Conservation (phyloP, 331 rosid genomes). For the Arachis monticola region DNA sequence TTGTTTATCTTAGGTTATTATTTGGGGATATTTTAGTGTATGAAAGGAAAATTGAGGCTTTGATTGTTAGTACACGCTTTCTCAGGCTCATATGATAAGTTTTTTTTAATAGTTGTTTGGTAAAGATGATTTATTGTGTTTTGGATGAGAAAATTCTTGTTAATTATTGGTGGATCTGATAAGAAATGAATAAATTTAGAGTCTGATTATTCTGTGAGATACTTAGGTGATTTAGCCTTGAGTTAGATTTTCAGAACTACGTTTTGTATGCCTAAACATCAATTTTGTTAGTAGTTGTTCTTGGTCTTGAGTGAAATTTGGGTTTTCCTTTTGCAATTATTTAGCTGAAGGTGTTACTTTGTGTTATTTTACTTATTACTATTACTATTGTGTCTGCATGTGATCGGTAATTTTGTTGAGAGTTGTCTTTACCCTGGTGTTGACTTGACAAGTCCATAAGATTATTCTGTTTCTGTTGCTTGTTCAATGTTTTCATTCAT, state of each 20-base stretch:
- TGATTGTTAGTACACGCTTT: not conserved
- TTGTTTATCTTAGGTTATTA: not conserved
- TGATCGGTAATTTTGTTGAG: conserved; percentile 27
- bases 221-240: not conserved
- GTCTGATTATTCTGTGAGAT: not conserved
- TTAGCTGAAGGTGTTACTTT: not conserved
- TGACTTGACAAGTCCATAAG: not conserved
- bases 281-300: conserved; percentile 2
- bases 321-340: conserved; percentile 1
- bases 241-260: not conserved
- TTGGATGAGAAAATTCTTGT: not conserved
- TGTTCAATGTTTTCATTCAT: conserved; percentile 10
- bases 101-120: not conserved
- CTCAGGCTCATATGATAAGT: not conserved
- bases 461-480: conserved; percentile 29
- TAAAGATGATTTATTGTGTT: conserved; percentile 17
- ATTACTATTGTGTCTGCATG: conserved; percentile 1
- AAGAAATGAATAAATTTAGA: conserved; percentile 1
- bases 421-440: conserved; percentile 10
- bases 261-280: not conserved
- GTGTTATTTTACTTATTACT: not conserved
- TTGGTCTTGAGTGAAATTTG: conserved; percentile 3
- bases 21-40: not conserved
- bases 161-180: conserved; percentile 26
- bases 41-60: not conserved